These are phyloP conservation scores for Kluyveromyces siamensis DNA, from an alignment of 805 yeast species.

Conservation along the genomic window DNA sequence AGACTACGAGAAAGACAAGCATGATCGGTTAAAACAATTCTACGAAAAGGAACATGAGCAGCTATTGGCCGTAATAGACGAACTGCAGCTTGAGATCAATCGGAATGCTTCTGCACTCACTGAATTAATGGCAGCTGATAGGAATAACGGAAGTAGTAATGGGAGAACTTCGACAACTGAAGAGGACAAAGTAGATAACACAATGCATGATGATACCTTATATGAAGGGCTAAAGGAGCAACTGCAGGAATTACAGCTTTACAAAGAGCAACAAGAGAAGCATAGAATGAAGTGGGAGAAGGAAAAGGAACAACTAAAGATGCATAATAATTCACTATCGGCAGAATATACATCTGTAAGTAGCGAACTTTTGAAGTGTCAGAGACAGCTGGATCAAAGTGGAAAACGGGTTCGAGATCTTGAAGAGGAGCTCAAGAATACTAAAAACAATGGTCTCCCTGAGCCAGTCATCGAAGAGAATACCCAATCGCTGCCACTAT, in stretches of 20 bases:
- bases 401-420: constrained; percentile 19
- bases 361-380: constrained; percentile 18
- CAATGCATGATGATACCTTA: neutral
- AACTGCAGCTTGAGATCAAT: constrained; percentile 26
- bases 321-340: constrained; percentile 21
- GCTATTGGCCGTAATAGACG: constrained; percentile 24
- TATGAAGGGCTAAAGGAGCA: constrained; percentile 6
- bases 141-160: neutral
- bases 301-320: constrained; percentile 21
- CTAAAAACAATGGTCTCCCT: constrained; percentile 11
- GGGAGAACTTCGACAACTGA: neutral
- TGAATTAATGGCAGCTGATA: constrained; percentile 12
- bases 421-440: constrained; percentile 25
- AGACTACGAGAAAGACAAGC: constrained; percentile 18
- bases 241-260: constrained; percentile 7
- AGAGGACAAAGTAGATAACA: neutral
- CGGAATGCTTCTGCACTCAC: neutral
- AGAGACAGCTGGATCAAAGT: constrained; percentile 21
- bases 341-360: constrained; percentile 20
- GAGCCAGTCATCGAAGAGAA: constrained; percentile 1
- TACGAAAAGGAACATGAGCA: constrained; percentile 25
- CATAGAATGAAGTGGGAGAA: constrained; percentile 18
- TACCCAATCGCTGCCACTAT: constrained; percentile 24
- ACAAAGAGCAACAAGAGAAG: constrained; percentile 9
- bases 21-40: constrained; percentile 18